phyloP scores from a whole-genome alignment of 176 grass and related monocot genomes.

The Avena atlantica region DNA sequence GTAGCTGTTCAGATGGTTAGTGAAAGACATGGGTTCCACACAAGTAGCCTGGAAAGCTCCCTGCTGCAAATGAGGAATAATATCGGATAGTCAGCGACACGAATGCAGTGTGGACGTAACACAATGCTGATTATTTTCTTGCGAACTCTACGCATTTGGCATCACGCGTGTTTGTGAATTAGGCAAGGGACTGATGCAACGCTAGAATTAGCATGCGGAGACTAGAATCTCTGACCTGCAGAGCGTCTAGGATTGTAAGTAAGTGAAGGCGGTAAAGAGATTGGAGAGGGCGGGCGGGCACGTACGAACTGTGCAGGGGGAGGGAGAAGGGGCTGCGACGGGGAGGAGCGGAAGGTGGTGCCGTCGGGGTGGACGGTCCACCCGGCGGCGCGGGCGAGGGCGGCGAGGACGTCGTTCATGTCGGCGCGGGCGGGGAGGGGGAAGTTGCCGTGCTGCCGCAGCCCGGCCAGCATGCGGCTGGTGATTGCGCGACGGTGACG shows the following conservation, averaged over 20 bases:
- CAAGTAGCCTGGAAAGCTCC: constrained; percentile 56
- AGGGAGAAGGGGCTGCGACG: neutral
- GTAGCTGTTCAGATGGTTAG: constrained; percentile 63
- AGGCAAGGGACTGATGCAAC: neutral
- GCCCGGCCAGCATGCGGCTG: constrained; percentile 91
- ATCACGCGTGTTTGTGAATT: neutral
- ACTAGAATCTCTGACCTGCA: neutral
- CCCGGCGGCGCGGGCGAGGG: constrained; percentile 84
- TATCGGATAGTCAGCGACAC: neutral
- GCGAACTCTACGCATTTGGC: neutral
- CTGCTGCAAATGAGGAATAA: constrained; percentile 47
- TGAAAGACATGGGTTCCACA: constrained; percentile 55
- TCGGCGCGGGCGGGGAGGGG: constrained; percentile 85
- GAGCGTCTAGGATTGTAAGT: neutral
- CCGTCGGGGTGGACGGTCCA: constrained; percentile 86
- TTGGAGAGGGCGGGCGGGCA: constrained; percentile 13
- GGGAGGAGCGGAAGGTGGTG: constrained; percentile 70
- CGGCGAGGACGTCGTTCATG: constrained; percentile 98
- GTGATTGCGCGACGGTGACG: constrained; percentile 91
- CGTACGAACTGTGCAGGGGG: constrained; percentile 57
- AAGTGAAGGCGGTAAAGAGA: neutral
- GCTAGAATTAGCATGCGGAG: neutral
- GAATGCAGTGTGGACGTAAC: neutral
- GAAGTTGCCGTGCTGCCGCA: constrained; percentile 92
- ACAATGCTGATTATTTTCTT: neutral